A percentile compares a stretch with the other conserved stretches of the same genome.
These are phyloP conservation scores for Imleria badia DNA, from an alignment of 768 basidiomycete genomes.

Conservation along the genomic window DNA sequence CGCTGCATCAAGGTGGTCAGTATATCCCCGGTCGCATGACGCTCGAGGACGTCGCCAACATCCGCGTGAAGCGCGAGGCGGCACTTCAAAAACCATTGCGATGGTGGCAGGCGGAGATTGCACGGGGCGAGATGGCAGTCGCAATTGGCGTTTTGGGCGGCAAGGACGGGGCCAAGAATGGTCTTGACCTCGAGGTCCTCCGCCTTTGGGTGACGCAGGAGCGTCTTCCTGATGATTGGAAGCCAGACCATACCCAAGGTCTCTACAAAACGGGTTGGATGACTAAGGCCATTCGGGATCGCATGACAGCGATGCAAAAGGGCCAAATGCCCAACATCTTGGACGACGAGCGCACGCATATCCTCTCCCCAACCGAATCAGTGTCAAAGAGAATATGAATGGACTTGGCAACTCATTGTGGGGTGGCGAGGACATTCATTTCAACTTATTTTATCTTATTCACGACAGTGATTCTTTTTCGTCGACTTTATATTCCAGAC, in stretches of 20 bases:
- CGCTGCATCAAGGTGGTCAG: slow-evolving; percentile 37
- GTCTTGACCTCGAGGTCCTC: slow-evolving; percentile 48
- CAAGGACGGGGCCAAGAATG: slow-evolving; percentile 36
- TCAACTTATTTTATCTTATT: background rate
- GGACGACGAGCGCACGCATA: slow-evolving; percentile 10
- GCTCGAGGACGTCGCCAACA: slow-evolving; percentile 41
- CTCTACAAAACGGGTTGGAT: slow-evolving; percentile 25
- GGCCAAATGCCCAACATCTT: slow-evolving; percentile 19
- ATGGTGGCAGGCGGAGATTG: slow-evolving; percentile 53
- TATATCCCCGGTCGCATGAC: slow-evolving; percentile 30
- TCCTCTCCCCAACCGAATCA: background rate
- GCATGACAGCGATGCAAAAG: slow-evolving; percentile 22
- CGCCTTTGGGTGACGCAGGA: slow-evolving; percentile 54
- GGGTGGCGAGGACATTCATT: background rate
- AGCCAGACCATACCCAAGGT: slow-evolving; percentile 33
- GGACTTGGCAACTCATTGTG: background rate
- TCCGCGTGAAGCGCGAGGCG: slow-evolving; percentile 51
- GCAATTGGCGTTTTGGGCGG: slow-evolving; percentile 50
- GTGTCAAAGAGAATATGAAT: background rate
- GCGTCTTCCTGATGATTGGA: slow-evolving; percentile 45
- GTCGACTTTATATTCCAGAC: too few relatives aligned
- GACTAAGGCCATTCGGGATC: slow-evolving; percentile 28
- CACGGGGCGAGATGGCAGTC: slow-evolving; percentile 65
- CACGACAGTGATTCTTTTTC: background rate
- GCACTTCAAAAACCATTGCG: slow-evolving; percentile 37